Evolutionary conservation across 2,329 filamentous ascomycete species (phyloP), one percentile per base, ranked within the genome.

Genomic region (Calonectria honghensis): DNA sequence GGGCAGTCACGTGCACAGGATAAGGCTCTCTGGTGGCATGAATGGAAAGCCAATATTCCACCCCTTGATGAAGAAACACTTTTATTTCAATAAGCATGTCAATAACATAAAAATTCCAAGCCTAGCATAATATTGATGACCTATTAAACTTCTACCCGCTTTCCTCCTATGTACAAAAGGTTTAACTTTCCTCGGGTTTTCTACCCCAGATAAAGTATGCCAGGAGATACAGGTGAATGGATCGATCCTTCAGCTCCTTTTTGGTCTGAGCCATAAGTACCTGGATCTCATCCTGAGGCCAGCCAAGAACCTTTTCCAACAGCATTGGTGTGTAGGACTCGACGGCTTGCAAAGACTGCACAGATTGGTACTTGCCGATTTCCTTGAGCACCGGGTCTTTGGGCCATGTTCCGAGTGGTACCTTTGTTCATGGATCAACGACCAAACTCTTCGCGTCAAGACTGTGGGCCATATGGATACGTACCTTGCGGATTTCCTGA

Each of bases 341-440:
- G n/a, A 65, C 29, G 4, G 39, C 61, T 18, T 65, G 29, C 13
- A 41, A 27, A n/a, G 48, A 24, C 20, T 65, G 61, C 13, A 65
- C 14, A 10, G 61, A 24, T 32, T 65, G 61, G 29, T 50, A 50
- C 27, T 32, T 65, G 27, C 65, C 65, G 18, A 68, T 54, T 14
- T 68, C 50, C 24, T 57, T 68, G 13, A 68, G 35, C 27, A n/a
- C 32, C 9, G 65, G 65, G 35, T 68, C 65, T 10, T 68, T 68
- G 37, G 65, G 50, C 65, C 65, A 68, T 31, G 35, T 14, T 9
- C 65, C 65, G 37, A 68, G 27, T 18, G 65, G 65, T 4, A 68
- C 27, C 65, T 68, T 35, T 35, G 32, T 35, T 35, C 32, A 35
- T 7, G 2, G 2, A 35, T 35, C 32, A 35, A 10, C 9, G 10